Percentiles rank a stretch among this genome's conserved stretches.
These are phyloP conservation scores for Chlamydomonas schloesseri DNA, from an alignment of 139 green algal genomes.

Conservation along the genomic window DNA sequence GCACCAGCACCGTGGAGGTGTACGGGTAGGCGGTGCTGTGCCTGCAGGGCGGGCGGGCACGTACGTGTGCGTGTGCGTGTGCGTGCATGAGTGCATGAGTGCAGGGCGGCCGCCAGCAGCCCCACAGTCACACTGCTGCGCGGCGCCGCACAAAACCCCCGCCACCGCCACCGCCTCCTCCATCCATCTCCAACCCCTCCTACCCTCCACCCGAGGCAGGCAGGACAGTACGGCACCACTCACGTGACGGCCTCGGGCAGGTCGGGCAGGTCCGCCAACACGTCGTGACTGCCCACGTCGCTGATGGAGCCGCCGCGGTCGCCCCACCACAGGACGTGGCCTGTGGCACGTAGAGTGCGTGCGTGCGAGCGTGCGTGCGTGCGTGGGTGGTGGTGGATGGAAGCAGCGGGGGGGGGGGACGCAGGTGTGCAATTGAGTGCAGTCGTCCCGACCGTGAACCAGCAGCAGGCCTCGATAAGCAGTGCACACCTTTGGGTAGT, in stretches of 20 bases:
- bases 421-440: too few species aligned
- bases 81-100: too few species aligned
- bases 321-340: background rate
- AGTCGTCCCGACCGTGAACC: background rate
- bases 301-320: background rate
- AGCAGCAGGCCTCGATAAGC: background rate
- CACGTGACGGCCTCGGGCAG: background rate
- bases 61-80: too few species aligned
- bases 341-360: too few species aligned
- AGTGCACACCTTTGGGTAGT: background rate
- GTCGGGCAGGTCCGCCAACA: background rate
- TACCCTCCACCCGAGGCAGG: too few species aligned
- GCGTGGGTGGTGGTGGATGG: background rate
- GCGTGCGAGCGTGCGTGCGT: too few species aligned
- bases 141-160: too few species aligned
- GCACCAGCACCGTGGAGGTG: background rate
- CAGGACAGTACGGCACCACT: too few species aligned
- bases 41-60: background rate
- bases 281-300: background rate
- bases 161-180: too few species aligned
- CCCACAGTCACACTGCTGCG: too few species aligned
- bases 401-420: background rate
- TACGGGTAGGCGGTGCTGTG: background rate
- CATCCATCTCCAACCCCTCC: too few species aligned
- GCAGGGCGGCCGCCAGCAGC: too few species aligned